Base-by-base conservation (phyloP, 176 grass and related monocot genomes). In the Poa pratensis region DNA sequence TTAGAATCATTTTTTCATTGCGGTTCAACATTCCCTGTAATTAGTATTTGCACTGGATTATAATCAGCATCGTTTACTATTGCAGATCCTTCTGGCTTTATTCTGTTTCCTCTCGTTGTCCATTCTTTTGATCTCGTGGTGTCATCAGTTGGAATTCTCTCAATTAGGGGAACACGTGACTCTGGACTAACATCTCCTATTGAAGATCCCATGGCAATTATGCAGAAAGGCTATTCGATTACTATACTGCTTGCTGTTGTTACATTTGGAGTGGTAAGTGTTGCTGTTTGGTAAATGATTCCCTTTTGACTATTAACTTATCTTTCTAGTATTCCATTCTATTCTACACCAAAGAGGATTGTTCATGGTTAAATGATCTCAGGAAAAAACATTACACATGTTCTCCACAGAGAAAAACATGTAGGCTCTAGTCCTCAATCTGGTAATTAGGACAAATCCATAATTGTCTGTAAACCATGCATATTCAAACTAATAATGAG, bases 1-100 rank as follows among this genome's bases (percentile, higher is more conserved):
- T 37, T 50, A 66, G 16, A 83, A 67, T 9, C 53, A 39, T 13
- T 0, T 40, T 60, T 42, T 57, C 60, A 69, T 75, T 28, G 69
- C 45, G 13, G 9, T 3, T 5, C 48, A 51, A 20, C 8, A 48
- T 74, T 61, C 59, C 37, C 59, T 80, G 48, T 61, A 60, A 59
- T 58, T 3, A 3, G 48, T 61, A 60, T 30, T 58, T 6, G 2
- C 17, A 15, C 13, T 68, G 13, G 14, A 49, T 34, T 66, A 86
- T 79, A 83, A 90, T 90, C 51, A 80, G 23, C 37, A 40, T 68
- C 76, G 52, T 73, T 85, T 90, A 35, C 73, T 65, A 77, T 73
- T 94, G 86, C 96, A 99, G 96, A 99, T 94, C 91, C 96, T 20
- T 94, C 96, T 87, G 96, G 96, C 24, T 99, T 99, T 88, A 99